These are phyloP conservation scores for Trichocladium antarcticum DNA, from an alignment of 495 filamentous ascomycete genomes.

Conservation along the genomic window DNA sequence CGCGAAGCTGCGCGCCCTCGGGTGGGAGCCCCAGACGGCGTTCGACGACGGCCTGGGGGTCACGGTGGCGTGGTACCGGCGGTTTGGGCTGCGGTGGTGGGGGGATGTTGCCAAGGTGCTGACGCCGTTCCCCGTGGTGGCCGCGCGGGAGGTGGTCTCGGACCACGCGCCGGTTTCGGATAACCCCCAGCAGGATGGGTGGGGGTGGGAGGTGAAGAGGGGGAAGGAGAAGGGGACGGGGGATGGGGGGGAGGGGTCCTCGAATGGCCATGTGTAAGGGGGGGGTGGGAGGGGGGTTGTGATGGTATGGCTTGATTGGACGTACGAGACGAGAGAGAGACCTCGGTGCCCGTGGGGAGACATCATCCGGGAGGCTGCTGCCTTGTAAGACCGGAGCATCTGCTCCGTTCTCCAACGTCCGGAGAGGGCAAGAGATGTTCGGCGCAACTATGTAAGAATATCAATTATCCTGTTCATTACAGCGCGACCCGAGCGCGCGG, in stretches of 20 bases:
- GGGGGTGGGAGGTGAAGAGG: background rate
- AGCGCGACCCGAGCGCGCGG: background rate
- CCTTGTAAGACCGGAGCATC: too few relatives aligned
- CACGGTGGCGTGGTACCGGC: slow-evolving; percentile 63
- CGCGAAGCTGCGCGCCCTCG: slow-evolving; percentile 50
- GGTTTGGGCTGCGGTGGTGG: slow-evolving; percentile 57
- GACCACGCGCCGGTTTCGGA: slow-evolving; percentile 41
- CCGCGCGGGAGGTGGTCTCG: slow-evolving; percentile 39
- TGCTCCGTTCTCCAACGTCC: background rate
- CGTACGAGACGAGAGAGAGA: too few relatives aligned
- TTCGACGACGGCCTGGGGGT: slow-evolving; percentile 50
- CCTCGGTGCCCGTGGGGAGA: too few relatives aligned
- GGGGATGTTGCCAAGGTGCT: slow-evolving; percentile 57
- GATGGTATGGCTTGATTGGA: too few relatives aligned
- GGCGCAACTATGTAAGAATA: background rate
- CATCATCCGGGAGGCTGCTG: too few relatives aligned
- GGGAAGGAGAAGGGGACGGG: background rate
- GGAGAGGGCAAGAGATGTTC: background rate
- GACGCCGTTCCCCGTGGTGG: slow-evolving; percentile 47
- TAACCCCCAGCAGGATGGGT: slow-evolving; percentile 21
- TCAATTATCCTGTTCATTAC: too few relatives aligned
- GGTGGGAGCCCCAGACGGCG: slow-evolving; percentile 53
- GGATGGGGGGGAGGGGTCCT: background rate
- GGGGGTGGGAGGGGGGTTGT: background rate
- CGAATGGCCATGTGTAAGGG: background rate